Base-by-base conservation (phyloP, 768 basidiomycete genomes). In the Candolleomyces efflorescens region DNA sequence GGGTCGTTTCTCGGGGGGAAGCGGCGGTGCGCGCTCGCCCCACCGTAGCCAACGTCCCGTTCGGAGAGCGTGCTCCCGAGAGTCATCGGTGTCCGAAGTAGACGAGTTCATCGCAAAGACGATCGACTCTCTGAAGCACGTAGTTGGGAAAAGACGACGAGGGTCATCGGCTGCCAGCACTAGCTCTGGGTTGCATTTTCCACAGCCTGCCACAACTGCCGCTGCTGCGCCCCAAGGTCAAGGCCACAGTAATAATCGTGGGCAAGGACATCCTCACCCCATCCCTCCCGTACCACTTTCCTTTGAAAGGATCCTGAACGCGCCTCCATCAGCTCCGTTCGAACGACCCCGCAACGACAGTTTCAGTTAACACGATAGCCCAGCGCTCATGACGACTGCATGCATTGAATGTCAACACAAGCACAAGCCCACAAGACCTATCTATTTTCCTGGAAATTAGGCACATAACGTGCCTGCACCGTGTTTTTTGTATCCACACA, bases 61-160 rank as follows among this genome's bases (percentile, higher is more conserved):
- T 53, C 51, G 46, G n/a, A 32, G 51, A 9, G 36, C 22, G 18
- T 53, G 37, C 51, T 53, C 51, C 17, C 51, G 51, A 32, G 51
- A 53, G 22, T 53, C 51, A 9, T 53, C 51, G n/a, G 51, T 53
- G n/a, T 53, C 51, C 6, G 51, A 53, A 23, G 51, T 53, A 18
- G 51, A 53, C 37, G 51, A 53, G 18, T 53, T 53, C 20, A 37
- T 53, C 37, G 37, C 51, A 5, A 53, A 53, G 51, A 53, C 51
- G n/a, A 53, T 53, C 37, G 51, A 53, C 18, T 53, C 51, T 7
- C 37, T 53, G 26, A 53, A 53, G 37, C 51, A 53, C 13, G 51
- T 53, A 20, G 51, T 53, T 15, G 51, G 51, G 9, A 32, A n/a
- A 13, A 27, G 51, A 20, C 32, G 38, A 53, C 51, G 51, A 20